phyloP scores from a whole-genome alignment of 2,329 filamentous ascomycete genomes.

The Phoma sp. region DNA sequence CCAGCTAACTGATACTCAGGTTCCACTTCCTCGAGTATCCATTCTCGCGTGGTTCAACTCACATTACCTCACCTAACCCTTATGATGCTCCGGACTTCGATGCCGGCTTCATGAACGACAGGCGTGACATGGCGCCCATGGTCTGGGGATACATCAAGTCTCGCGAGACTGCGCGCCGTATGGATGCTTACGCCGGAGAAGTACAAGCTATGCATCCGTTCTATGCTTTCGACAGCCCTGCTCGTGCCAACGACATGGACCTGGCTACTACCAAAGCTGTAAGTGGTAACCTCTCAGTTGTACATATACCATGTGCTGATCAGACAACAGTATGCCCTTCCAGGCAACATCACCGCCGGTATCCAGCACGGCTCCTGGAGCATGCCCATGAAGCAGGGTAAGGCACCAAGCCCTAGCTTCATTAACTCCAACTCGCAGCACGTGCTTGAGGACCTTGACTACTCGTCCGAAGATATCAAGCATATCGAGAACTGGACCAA shows the following conservation, averaged over 20 bases:
- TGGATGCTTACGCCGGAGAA: conserved; percentile 80
- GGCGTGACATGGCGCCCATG: conserved; percentile 80
- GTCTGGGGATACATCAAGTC: conserved; percentile 87
- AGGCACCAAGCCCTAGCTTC: conserved; percentile 56
- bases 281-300: neutral
- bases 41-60: conserved; percentile 75
- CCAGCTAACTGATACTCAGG: neutral
- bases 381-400: conserved; percentile 64
- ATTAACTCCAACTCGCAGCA: conserved; percentile 71
- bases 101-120: conserved; percentile 84
- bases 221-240: conserved; percentile 74
- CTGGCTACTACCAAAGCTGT: conserved; percentile 73
- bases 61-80: conserved; percentile 74
- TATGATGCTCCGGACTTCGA: conserved; percentile 82
- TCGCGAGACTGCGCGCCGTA: conserved; percentile 78
- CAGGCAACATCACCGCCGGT: conserved; percentile 73
- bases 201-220: conserved; percentile 70
- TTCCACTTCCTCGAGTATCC: conserved; percentile 83
- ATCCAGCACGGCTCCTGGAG: conserved; percentile 79
- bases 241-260: conserved; percentile 75
- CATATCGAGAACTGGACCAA: conserved; percentile 71
- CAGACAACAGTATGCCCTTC: conserved; percentile 66
- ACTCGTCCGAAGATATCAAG: conserved; percentile 68
- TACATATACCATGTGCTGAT: conserved; percentile 6
- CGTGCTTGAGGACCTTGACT: conserved; percentile 70